Evolutionary conservation across 2,329 filamentous ascomycete species (phyloP), one percentile per base, ranked within the genome.

Genomic region (Metarhizium rileyi): DNA sequence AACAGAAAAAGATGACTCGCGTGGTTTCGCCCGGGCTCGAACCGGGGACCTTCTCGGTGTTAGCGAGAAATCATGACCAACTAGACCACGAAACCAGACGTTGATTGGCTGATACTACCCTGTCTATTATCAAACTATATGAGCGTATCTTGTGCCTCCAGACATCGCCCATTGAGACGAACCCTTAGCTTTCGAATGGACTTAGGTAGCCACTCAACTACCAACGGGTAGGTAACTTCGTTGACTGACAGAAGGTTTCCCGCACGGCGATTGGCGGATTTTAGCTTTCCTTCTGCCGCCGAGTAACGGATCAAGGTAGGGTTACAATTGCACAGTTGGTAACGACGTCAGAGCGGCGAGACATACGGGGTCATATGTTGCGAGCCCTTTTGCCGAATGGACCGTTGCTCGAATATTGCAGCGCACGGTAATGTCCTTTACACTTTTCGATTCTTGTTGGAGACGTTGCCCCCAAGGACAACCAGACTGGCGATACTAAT

Each of bases 401-500:
- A n/a, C 30, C 44, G n/a, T n/a, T n/a, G n/a, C n/a, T n/a, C n/a
- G n/a, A n/a, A n/a, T n/a, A n/a, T n/a, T n/a, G n/a, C n/a, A n/a
- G n/a, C n/a, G n/a, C n/a, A n/a, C n/a, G n/a, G n/a, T n/a, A n/a
- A n/a, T n/a, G n/a, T n/a, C n/a, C n/a, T n/a, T n/a, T n/a, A n/a
- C n/a, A n/a, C n/a, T n/a, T n/a, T n/a, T n/a, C n/a, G n/a, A n/a
- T 4, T 30, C 27, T 25, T 48, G n/a, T 16, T n/a, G 0, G 56
- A 50, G 18, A 66, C 53, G 42, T 67, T 56, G 18, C 67, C 68
- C 2, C 67, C 66, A 2, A 85, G 71, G 3, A 84, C 77, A 3
- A 84, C 80, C 1, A 84, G 66, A 0, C 81, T 82, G 0, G 78
- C 76, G 36, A 82, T 77, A 27, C 67, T 72, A 54, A 82, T 76